These are phyloP conservation scores for Neolentinus lepideus DNA, from an alignment of 1,284 basidiomycete species.

Conservation along the genomic window DNA sequence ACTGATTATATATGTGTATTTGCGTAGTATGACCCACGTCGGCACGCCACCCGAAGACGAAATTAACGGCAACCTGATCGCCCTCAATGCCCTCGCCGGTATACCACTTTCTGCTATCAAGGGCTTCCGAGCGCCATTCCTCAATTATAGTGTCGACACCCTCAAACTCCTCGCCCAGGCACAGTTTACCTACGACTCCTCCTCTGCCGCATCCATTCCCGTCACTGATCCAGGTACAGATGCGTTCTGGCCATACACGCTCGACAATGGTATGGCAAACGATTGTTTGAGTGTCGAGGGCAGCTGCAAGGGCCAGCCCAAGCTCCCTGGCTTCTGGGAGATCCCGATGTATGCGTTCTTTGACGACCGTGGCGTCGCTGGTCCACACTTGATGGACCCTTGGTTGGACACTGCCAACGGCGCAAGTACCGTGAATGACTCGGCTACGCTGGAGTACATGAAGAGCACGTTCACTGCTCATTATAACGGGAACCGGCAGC, in stretches of 20 bases:
- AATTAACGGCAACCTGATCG: constrained; percentile 75
- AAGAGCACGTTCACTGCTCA: constrained; percentile 69
- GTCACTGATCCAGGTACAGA: constrained; percentile 66
- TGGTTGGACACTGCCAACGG: constrained; percentile 70
- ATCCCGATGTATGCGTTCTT: constrained; percentile 78
- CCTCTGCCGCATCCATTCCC: constrained; percentile 55
- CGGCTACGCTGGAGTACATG: constrained; percentile 67
- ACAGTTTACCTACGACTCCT: constrained; percentile 75
- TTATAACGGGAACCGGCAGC: constrained; percentile 70
- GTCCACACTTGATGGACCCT: constrained; percentile 75
- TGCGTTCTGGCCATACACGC: constrained; percentile 71
- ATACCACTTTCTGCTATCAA: constrained; percentile 64
- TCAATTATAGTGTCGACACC: constrained; percentile 62
- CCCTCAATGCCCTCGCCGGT: constrained; percentile 74
- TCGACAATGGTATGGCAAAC: constrained; percentile 75
- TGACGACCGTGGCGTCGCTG: constrained; percentile 47
- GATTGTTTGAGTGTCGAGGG: constrained; percentile 55
- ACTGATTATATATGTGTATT: constrained; percentile 6
- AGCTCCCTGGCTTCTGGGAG: constrained; percentile 77
- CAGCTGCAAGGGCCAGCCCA: constrained; percentile 65
- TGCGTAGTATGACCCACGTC: constrained; percentile 74
- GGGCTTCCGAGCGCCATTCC: constrained; percentile 77
- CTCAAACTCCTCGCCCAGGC: constrained; percentile 48
- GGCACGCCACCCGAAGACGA: constrained; percentile 55
- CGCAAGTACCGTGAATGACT: constrained; percentile 38